A percentile compares a stretch with the other conserved stretches of the same genome.
Evolutionary conservation across 2,329 filamentous ascomycete genomes (phyloP).

Genomic region (Emydomyces testavorans): DNA sequence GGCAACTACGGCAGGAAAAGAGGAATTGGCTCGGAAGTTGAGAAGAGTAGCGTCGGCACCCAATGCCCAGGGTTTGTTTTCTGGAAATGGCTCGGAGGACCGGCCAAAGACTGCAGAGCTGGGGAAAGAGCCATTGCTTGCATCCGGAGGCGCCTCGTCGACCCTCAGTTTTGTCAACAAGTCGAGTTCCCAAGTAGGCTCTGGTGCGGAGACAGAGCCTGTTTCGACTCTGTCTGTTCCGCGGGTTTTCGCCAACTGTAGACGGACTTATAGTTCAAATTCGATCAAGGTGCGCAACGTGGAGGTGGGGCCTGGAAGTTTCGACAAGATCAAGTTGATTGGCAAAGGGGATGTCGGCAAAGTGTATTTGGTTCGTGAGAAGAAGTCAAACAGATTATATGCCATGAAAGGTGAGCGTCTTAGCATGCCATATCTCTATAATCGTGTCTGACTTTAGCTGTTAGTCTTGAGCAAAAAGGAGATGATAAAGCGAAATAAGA

Average conservation of each 20-base stretch:
- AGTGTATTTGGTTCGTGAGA: slow-evolving; percentile 92
- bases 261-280: slow-evolving; percentile 95
- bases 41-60: slow-evolving; percentile 90
- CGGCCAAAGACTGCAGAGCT: slow-evolving; percentile 77
- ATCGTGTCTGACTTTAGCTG: slow-evolving; percentile 22
- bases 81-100: slow-evolving; percentile 47
- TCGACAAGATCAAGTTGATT: slow-evolving; percentile 99
- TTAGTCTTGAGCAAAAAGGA: slow-evolving; percentile 97
- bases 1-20: slow-evolving; percentile 69
- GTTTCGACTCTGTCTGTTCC: slow-evolving; percentile 12
- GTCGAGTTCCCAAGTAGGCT: slow-evolving; percentile 22
- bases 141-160: slow-evolving; percentile 44
- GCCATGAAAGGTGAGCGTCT: slow-evolving; percentile 86
- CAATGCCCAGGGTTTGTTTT: slow-evolving; percentile 89
- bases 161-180: slow-evolving; percentile 46
- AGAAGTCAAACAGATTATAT: slow-evolving; percentile 90
- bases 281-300: slow-evolving; percentile 98
- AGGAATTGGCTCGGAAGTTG: slow-evolving; percentile 85
- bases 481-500: slow-evolving; percentile 99
- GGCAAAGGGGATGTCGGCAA: slow-evolving; percentile 98
- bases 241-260: slow-evolving; percentile 59
- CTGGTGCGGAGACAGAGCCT: slow-evolving; percentile 23
- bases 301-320: slow-evolving; percentile 87
- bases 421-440: not conserved
- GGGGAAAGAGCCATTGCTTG: slow-evolving; percentile 64